These are phyloP conservation scores for Gnaphalium uliginosum DNA, from an alignment of 129 eudicot genomes.

Conservation along the genomic window DNA sequence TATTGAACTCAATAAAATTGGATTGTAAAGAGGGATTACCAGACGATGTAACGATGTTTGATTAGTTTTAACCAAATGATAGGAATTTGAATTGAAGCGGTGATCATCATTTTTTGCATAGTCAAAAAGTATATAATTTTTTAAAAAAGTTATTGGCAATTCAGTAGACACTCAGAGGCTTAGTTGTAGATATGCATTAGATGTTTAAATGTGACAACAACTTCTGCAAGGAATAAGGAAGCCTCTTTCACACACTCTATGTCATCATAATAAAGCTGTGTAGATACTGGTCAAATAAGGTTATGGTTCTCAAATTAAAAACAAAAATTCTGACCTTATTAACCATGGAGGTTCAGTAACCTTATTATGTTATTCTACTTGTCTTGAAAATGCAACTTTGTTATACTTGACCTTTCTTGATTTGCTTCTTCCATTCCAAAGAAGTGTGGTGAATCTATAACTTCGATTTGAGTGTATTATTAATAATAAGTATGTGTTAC, in stretches of 20 bases:
- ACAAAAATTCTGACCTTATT: neutral
- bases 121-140: too few relatives aligned
- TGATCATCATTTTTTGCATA: neutral
- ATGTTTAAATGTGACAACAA: too few relatives aligned
- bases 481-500: neutral
- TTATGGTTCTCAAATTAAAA: neutral
- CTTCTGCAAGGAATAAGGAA: constrained; percentile 9
- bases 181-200: too few relatives aligned
- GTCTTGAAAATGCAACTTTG: neutral
- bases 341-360: neutral
- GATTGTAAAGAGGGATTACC: too few relatives aligned
- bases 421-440: neutral
- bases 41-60: neutral
- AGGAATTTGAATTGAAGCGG: neutral
- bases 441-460: neutral
- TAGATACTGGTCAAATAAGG: neutral
- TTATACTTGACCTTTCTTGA: neutral
- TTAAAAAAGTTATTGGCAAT: too few relatives aligned
- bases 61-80: constrained; percentile 4
- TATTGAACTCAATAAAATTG: too few relatives aligned
- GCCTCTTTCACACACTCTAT: too few relatives aligned
- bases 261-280: neutral
- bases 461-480: neutral
- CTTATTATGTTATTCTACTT: neutral
- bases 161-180: too few relatives aligned